Base-by-base conservation (phyloP, 116 monocot species). In the Phalaenopsis hybrid region DNA sequence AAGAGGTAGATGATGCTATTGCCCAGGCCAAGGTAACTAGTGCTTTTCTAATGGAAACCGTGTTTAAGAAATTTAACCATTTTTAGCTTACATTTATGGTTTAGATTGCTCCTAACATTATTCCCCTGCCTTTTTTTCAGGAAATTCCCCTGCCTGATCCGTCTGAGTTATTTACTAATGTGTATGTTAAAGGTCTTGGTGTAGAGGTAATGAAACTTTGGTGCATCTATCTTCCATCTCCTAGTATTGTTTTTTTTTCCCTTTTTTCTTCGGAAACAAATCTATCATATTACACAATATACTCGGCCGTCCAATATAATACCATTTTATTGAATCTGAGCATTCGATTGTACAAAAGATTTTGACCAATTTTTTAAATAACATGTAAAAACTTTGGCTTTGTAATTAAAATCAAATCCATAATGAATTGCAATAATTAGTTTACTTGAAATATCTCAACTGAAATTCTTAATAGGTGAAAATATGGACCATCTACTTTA, bases 1-100 rank as follows among this genome's bases (percentile, higher is more conserved):
- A 91, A 81, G 81, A 94, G 73, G 99, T 99, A n/a, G 99, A 99
- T 81, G 92, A 91, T 23, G 95, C 99, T 34, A 94, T 99, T 87
- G 93, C 95, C 79, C 79, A 93, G 78, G 99, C 95, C 33, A 99
- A 99, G 95, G 99, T 96, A 81, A 61, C 15, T 77, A 61, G 18
- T 50, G 11, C 34, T 25, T 73, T 44, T 4, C 3, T 16, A 44
- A 74, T 79, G 28, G 10, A 1, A n/a, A 15, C 13, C 33, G 17
- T 15, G 49, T 83, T 55, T 78, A 10, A 34, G 11, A 72, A 51
- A 65, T 33, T 63, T 55, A 4, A 75, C 17, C 28, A 31, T 45
- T 49, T 37, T 77, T 17, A 61, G 44, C 43, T 18, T 12, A 4
- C 31, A 11, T 77, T 58, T 77, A n/a, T 45, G 5, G 16, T 51